Conservation (phyloP, 768 basidiomycete genomes). For the Dioszegia aurantiaca region DNA sequence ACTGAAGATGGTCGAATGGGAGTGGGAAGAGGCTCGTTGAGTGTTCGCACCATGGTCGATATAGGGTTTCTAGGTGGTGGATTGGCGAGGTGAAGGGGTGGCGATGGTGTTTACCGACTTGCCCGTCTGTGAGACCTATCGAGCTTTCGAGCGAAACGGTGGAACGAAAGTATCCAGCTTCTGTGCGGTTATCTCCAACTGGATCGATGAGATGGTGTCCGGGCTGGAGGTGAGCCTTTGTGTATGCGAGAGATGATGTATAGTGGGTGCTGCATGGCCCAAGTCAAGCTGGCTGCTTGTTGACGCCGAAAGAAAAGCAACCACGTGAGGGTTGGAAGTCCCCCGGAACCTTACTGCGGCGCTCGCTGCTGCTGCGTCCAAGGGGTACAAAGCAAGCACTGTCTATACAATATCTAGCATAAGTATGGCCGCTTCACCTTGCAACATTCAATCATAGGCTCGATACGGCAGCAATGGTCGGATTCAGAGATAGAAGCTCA, state of each 20-base stretch:
- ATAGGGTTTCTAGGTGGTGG: not conserved
- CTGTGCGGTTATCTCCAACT: too few species aligned
- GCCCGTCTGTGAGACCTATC: not conserved
- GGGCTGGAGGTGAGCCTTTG: not conserved
- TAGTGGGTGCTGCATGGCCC: too few species aligned
- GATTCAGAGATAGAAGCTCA: slow-evolving; percentile 4
- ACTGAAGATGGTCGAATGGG: not conserved
- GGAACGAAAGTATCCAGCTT: too few species aligned
- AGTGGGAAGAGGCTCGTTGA: slow-evolving; percentile 10
- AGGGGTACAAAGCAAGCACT: slow-evolving; percentile 12
- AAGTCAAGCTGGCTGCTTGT: too few species aligned
- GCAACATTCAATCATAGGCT: too few species aligned
- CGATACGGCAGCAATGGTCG: not conserved
- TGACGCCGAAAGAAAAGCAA: slow-evolving; percentile 1
- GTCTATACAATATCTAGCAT: not conserved
- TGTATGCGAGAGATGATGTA: not conserved
- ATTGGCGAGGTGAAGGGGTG: slow-evolving; percentile 3
- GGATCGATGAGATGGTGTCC: not conserved
- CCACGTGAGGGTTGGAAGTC: slow-evolving; percentile 5
- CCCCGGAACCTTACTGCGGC: too few species aligned
- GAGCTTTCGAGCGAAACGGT: not conserved
- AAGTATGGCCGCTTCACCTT: slow-evolving; percentile 4
- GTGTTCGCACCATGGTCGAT: slow-evolving; percentile 6
- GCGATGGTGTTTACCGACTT: not conserved
- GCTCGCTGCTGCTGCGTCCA: not conserved